A percentile compares a stretch with the other conserved stretches of the same genome.
Evolutionary conservation across 2,329 filamentous ascomycete species (phyloP).

Genomic region (Curvularia spicifera): DNA sequence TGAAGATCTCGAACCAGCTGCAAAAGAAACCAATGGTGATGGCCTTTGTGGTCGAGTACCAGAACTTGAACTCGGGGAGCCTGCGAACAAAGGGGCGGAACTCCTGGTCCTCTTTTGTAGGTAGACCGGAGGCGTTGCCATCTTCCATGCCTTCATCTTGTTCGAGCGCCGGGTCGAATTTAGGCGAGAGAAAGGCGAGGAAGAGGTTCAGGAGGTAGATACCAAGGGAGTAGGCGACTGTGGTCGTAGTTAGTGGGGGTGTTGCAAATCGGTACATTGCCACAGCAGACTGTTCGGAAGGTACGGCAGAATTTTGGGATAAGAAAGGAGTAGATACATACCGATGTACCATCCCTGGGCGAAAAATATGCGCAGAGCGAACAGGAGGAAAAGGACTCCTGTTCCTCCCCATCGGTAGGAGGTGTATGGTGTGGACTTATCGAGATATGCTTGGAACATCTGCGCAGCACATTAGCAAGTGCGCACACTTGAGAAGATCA

Average conservation of each 20-base stretch:
- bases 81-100: slow-evolving; percentile 96
- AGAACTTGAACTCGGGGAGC: slow-evolving; percentile 99
- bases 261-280: not conserved
- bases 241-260: slow-evolving; percentile 11
- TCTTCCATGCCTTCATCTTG: slow-evolving; percentile 97
- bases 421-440: slow-evolving; percentile 89
- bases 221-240: slow-evolving; percentile 94
- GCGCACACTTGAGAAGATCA: not conserved
- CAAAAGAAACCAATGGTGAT: slow-evolving; percentile 82
- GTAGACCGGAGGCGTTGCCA: slow-evolving; percentile 75
- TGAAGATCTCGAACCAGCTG: slow-evolving; percentile 93
- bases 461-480: slow-evolving; percentile 51
- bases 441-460: slow-evolving; percentile 93
- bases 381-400: slow-evolving; percentile 74
- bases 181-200: slow-evolving; percentile 96
- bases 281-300: not conserved
- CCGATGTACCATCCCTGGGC: slow-evolving; percentile 99
- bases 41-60: slow-evolving; percentile 92
- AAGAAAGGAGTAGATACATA: slow-evolving; percentile 53
- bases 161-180: slow-evolving; percentile 97
- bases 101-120: slow-evolving; percentile 95
- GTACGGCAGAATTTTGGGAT: not conserved
- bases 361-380: slow-evolving; percentile 87
- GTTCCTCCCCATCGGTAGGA: slow-evolving; percentile 91
- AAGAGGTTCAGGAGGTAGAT: slow-evolving; percentile 99